phyloP scores from a whole-genome alignment of 2,329 filamentous ascomycete genomes.

The Samsoniella hepiali region DNA sequence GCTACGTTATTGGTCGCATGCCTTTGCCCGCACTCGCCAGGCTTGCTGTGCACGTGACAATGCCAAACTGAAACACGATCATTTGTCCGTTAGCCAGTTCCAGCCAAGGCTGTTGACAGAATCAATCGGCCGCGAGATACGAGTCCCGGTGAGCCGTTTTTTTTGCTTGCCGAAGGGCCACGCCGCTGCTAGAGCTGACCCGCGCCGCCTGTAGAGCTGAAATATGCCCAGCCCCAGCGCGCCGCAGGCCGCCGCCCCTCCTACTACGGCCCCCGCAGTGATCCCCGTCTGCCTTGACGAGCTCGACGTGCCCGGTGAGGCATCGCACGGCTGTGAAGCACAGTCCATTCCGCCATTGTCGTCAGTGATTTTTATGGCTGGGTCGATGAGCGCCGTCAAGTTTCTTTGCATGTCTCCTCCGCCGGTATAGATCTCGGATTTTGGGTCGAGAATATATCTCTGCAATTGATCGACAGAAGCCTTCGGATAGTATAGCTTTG shows the following conservation, averaged over 20 bases:
- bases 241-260: neutral
- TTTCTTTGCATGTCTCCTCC: neutral
- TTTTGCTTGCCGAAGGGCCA: neutral
- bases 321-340: neutral
- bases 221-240: neutral
- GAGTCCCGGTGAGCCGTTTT: neutral
- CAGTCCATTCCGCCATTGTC: neutral
- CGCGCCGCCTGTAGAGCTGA: neutral
- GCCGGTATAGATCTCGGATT: neutral
- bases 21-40: no score
- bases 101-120: neutral
- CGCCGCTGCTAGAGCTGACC: neutral
- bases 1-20: no score
- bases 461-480: neutral
- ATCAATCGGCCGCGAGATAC: neutral
- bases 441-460: neutral
- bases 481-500: neutral
- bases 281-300: neutral
- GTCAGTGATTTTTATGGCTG: neutral
- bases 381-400: neutral
- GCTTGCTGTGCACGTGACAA: no score
- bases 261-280: neutral
- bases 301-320: neutral
- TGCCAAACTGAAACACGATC: no score
- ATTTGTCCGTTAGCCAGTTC: neutral